Evolutionary conservation across 2,329 filamentous ascomycete species (phyloP).

Genomic region (Sporothrix protearum): DNA sequence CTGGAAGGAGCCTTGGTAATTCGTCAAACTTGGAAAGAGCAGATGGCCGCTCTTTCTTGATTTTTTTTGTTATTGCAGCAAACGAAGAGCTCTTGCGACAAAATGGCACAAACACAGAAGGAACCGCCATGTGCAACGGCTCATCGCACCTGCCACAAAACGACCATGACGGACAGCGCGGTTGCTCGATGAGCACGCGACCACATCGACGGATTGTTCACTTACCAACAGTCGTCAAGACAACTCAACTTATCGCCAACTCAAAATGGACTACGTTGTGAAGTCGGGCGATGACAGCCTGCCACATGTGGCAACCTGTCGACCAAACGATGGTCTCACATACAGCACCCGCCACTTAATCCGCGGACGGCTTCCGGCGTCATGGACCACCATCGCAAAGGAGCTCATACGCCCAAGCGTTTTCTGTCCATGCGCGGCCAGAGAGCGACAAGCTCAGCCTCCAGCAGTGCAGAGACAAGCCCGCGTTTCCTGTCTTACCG

Average conservation of each 20-base stretch:
- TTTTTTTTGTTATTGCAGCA: too few relatives aligned
- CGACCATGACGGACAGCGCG: background rate
- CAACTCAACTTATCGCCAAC: background rate
- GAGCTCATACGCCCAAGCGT: background rate
- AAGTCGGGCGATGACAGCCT: too few relatives aligned
- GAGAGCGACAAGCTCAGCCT: background rate
- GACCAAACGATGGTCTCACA: background rate
- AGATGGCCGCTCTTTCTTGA: background rate
- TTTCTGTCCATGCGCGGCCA: background rate
- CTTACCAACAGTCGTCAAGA: conserved; percentile 19
- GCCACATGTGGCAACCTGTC: background rate
- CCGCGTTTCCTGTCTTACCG: background rate
- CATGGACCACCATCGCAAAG: conserved; percentile 3
- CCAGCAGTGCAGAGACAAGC: conserved; percentile 8
- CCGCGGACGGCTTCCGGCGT: background rate
- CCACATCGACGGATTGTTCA: background rate
- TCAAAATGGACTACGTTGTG: background rate
- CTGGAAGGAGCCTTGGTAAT: background rate
- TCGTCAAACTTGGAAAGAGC: background rate
- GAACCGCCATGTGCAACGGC: background rate
- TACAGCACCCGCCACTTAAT: background rate
- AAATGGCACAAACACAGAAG: background rate
- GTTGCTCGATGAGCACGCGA: background rate
- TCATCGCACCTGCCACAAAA: background rate
- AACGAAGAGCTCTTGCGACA: too few relatives aligned